Evolutionary conservation across 805 yeast species (phyloP).

Genomic region (Candida ulmi): DNA sequence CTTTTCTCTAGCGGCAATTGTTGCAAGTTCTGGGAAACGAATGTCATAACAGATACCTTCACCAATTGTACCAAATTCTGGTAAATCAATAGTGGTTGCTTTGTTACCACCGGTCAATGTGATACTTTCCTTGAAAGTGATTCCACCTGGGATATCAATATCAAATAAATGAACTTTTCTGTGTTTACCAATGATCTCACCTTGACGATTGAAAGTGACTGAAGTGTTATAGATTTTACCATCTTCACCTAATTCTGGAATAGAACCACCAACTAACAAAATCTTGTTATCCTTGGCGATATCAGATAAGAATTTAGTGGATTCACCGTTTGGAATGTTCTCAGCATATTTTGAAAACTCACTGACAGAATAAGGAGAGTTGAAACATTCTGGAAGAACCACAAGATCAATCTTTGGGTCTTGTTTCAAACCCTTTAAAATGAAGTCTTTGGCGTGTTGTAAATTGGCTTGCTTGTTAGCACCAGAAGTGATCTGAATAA

Average conservation of each 20-base stretch:
- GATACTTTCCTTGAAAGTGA: conserved; percentile 80
- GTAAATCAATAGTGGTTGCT: conserved; percentile 53
- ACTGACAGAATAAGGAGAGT: conserved; percentile 87
- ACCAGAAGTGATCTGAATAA: conserved; percentile 71
- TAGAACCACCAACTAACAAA: conserved; percentile 84
- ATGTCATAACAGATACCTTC: conserved; percentile 83
- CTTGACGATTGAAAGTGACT: conserved; percentile 66
- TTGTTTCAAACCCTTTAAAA: conserved; percentile 53
- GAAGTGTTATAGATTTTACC: conserved; percentile 69
- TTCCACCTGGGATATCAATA: conserved; percentile 89
- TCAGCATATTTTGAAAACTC: conserved; percentile 89
- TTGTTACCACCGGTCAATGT: conserved; percentile 76
- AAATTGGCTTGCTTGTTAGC: conserved; percentile 75
- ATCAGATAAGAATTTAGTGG: conserved; percentile 54
- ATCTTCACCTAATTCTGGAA: conserved; percentile 65
- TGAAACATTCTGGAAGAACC: conserved; percentile 95
- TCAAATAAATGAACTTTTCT: conserved; percentile 90
- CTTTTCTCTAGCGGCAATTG: conserved; percentile 55
- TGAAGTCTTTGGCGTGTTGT: conserved; percentile 55
- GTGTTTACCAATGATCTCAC: conserved; percentile 83
- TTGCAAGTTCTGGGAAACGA: conserved; percentile 77
- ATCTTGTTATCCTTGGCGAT: conserved; percentile 65
- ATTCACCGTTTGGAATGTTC: conserved; percentile 69
- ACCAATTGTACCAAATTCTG: conserved; percentile 55
- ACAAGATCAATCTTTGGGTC: conserved; percentile 67